These are phyloP conservation scores for Avena insularis DNA, from an alignment of 176 grass and related monocot genomes.

Conservation along the genomic window DNA sequence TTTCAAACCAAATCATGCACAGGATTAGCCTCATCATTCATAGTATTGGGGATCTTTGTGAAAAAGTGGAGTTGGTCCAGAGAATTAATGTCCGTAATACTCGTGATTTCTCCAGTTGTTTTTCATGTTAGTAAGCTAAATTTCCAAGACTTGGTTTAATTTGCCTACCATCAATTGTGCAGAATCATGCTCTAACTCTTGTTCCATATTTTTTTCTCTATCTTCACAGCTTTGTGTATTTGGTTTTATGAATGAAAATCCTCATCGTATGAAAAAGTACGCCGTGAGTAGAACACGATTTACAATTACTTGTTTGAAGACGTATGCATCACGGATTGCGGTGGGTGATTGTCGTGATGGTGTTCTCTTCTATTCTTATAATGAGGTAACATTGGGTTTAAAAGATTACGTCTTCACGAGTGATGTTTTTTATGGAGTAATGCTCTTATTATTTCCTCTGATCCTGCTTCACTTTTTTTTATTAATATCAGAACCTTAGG, in stretches of 20 bases:
- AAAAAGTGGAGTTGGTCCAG: background rate
- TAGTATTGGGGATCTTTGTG: conserved; percentile 6
- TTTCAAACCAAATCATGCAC: too few relatives aligned
- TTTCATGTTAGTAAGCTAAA: conserved; percentile 26
- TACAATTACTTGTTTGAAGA: conserved; percentile 90
- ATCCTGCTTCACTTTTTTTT: conserved; percentile 7
- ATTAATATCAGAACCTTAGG: conserved; percentile 59
- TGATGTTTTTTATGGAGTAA: conserved; percentile 32
- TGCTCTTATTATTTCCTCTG: conserved; percentile 31
- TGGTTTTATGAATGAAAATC: conserved; percentile 85
- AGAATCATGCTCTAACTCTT: conserved; percentile 38
- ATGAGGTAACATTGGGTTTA: conserved; percentile 69
- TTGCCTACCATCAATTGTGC: conserved; percentile 14
- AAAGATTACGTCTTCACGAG: conserved; percentile 33
- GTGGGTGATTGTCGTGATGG: conserved; percentile 99
- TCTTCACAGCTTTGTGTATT: conserved; percentile 76
- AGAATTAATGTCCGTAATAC: background rate
- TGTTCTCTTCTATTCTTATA: conserved; percentile 94
- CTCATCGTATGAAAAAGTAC: conserved; percentile 72
- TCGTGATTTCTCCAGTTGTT: conserved; percentile 12
- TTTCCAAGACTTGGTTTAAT: background rate
- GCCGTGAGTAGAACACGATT: conserved; percentile 72
- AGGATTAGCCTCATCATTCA: background rate
- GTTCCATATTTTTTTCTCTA: conserved; percentile 18
- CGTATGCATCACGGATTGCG: conserved; percentile 79